phyloP scores from a whole-genome alignment of 179 eudicot genomes.

The Amaranthus tricolor region DNA sequence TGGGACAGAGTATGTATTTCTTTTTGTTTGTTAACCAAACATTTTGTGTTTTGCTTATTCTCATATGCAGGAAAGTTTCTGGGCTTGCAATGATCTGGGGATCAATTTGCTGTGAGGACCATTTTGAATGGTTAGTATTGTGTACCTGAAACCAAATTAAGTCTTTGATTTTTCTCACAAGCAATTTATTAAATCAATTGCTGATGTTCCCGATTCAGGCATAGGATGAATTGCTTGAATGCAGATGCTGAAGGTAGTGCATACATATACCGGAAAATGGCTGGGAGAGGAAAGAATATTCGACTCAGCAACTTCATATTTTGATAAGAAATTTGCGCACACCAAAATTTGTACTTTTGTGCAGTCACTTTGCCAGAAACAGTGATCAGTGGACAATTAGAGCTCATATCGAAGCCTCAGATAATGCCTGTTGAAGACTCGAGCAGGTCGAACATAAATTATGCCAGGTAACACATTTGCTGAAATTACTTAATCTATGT shows the following conservation, averaged over 20 bases:
- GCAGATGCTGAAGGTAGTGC: slow-evolving; percentile 59
- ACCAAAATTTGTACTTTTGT: background rate
- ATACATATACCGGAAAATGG: slow-evolving; percentile 40
- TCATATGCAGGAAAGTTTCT: slow-evolving; percentile 59
- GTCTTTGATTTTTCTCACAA: background rate
- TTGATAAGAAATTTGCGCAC: slow-evolving; percentile 24
- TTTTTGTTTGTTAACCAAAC: background rate
- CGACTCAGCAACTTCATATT: slow-evolving; percentile 76
- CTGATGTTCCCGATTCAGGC: slow-evolving; percentile 46
- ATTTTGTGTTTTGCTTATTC: slow-evolving; percentile 3
- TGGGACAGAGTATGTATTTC: background rate
- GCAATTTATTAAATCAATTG: background rate
- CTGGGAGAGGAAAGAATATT: slow-evolving; percentile 13
- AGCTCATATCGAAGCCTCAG: background rate
- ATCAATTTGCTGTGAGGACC: slow-evolving; percentile 89
- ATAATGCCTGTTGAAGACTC: background rate
- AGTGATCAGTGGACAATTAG: background rate
- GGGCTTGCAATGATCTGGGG: slow-evolving; percentile 66
- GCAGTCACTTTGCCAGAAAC: slow-evolving; percentile 1
- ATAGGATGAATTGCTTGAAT: slow-evolving; percentile 74
- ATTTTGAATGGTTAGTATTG: slow-evolving; percentile 64
- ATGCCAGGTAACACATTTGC: background rate
- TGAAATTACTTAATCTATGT: background rate
- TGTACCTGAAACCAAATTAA: background rate
- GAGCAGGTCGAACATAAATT: background rate